Percentiles rank a stretch among this genome's conserved stretches.
These are phyloP conservation scores for Pilaira anomala DNA, from an alignment of 192 early-diverging fungal genomes.

Conservation along the genomic window DNA sequence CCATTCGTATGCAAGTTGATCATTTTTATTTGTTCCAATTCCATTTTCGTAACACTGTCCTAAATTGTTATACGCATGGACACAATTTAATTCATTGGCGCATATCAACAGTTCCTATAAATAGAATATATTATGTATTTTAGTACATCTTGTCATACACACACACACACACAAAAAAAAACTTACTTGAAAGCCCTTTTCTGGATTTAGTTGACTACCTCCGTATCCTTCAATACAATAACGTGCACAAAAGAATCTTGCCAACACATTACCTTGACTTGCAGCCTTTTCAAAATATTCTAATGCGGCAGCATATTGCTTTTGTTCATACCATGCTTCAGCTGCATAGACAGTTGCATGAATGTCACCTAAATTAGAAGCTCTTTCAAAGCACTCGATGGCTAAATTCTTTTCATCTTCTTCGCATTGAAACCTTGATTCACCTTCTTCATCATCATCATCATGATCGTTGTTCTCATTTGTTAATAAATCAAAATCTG, in stretches of 20 bases:
- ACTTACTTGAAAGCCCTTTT: conserved; percentile 20
- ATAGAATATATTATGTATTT: background rate
- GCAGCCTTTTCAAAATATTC: conserved; percentile 29
- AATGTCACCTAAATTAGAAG: conserved; percentile 27
- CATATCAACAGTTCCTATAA: conserved; percentile 26
- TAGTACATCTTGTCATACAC: background rate
- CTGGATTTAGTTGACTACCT: conserved; percentile 19
- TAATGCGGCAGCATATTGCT: conserved; percentile 29
- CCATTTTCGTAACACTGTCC: conserved; percentile 37
- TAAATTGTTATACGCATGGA: conserved; percentile 28
- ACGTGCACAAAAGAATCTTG: conserved; percentile 29
- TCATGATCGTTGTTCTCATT: background rate
- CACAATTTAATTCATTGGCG: conserved; percentile 29
- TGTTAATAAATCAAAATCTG: background rate
- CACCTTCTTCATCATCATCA: background rate
- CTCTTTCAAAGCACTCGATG: conserved; percentile 26
- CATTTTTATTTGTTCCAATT: conserved; percentile 19
- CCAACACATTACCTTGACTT: conserved; percentile 21
- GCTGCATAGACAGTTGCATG: conserved; percentile 30
- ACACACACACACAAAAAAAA: background rate
- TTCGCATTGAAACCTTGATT: conserved; percentile 4
- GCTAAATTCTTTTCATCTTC: conserved; percentile 16
- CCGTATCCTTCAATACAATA: conserved; percentile 27
- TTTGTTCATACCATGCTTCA: conserved; percentile 26
- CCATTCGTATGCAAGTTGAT: conserved; percentile 25